Base-by-base conservation (phyloP, 768 basidiomycete genomes). In the Cystobasidium onofrii region DNA sequence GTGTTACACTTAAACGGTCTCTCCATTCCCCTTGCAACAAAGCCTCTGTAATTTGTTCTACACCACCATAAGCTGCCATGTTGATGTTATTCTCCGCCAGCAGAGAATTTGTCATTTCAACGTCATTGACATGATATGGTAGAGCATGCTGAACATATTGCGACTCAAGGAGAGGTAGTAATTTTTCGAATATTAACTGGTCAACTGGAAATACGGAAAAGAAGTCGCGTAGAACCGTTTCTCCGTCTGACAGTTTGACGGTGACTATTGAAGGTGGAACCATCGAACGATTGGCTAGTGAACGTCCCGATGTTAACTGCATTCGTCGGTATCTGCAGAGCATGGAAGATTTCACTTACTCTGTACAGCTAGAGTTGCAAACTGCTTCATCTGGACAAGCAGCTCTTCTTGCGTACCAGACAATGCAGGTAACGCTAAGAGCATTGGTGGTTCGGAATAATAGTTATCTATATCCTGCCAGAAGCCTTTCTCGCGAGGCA, bases 391-490 rank as follows among this genome's bases (percentile, higher is more conserved):
- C 31, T 46, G 43, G 27, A 29, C 17, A 4, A 27, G 15, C 20
- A 67, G 41, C 46, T 67, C 23, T 43, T 67, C 65, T n/a, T 41
- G 2, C 23, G 65, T 67, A 1, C 65, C 65, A 4, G 50, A 7
- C 25, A 67, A 36, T 25, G 23, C 27, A 7, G 65, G 65, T 20
- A 67, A 54, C 25, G 1, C 4, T 9, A 67, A 17, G 15, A 52
- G 23, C n/a, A 20, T 27, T 20, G 65, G 65, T 9, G 65, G 65
- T 18, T 7, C n/a, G 44, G 41, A 46, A 36, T 67, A 67, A 29
- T 67, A 67, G 17, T 33, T 50, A 52, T 67, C 65, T 4, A 67
- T 50, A 31, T 67, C 65, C 31, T 67, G 65, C 65, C 65, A 67
- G 44, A 50, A 67, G 18, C 65, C 65, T 43, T 50, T 31, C 31